Evolutionary conservation across 345 rosid genomes (phyloP).

Genomic region (Lepidium didymum): DNA sequence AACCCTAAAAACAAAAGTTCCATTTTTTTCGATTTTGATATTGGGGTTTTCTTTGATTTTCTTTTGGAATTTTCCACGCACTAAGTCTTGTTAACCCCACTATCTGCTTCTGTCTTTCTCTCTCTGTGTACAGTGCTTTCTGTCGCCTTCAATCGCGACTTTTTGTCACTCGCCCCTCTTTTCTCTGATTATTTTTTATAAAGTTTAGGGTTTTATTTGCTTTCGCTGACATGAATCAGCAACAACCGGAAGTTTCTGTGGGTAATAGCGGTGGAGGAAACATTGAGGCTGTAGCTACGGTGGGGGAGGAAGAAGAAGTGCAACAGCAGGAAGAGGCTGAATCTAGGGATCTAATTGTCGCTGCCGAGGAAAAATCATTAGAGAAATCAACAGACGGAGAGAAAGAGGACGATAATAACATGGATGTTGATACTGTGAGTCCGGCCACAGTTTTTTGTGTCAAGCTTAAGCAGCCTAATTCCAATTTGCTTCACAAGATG

Average conservation of each 20-base stretch:
- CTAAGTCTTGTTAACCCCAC: slow-evolving; percentile 53
- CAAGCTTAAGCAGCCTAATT: slow-evolving; percentile 78
- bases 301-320: background rate
- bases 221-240: slow-evolving; percentile 49
- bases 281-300: slow-evolving; percentile 10
- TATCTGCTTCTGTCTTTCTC: slow-evolving; percentile 22
- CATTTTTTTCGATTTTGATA: too few species aligned
- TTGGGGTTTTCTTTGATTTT: too few species aligned
- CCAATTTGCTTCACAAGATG: slow-evolving; percentile 83
- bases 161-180: slow-evolving; percentile 35
- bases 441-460: slow-evolving; percentile 90
- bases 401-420: slow-evolving; percentile 38
- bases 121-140: slow-evolving; percentile 49
- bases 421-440: slow-evolving; percentile 72
- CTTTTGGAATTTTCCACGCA: too few species aligned
- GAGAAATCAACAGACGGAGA: slow-evolving; percentile 32
- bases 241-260: slow-evolving; percentile 15
- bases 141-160: slow-evolving; percentile 96
- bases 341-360: slow-evolving; percentile 11
- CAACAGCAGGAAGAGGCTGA: slow-evolving; percentile 7
- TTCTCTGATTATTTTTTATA: slow-evolving; percentile 14
- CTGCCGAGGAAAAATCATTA: slow-evolving; percentile 6
- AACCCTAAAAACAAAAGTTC: too few species aligned
- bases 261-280: slow-evolving; percentile 9
- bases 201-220: slow-evolving; percentile 36